phyloP scores from a whole-genome alignment of 139 green algal genomes.

The Ettlia oleoabundans region DNA sequence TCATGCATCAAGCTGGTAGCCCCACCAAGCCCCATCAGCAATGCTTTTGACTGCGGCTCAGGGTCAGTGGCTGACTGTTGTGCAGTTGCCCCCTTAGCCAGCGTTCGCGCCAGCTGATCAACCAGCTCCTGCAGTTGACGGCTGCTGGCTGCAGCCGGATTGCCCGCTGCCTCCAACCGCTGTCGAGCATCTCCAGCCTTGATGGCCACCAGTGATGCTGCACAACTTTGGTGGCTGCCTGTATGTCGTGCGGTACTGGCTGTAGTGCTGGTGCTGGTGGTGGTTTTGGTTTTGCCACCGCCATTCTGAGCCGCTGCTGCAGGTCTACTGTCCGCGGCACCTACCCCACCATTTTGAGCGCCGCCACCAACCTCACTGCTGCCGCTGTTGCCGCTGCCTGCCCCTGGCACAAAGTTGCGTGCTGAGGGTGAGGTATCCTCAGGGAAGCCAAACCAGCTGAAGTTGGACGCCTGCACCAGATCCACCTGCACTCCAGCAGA shows the following conservation, averaged over 20 bases:
- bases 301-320: no score
- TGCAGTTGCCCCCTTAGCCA: not conserved
- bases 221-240: no score
- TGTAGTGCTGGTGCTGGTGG: slow-evolving; percentile 36
- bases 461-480: slow-evolving; percentile 75
- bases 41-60: not conserved
- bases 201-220: not conserved
- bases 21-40: not conserved
- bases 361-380: not conserved
- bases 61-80: not conserved
- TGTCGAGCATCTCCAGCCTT: not conserved
- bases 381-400: slow-evolving; percentile 22
- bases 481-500: no score
- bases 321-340: not conserved
- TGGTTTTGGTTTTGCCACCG: not conserved
- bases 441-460: slow-evolving; percentile 88
- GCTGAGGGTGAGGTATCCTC: slow-evolving; percentile 72
- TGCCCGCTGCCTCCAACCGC: not conserved
- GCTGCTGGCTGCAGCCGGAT: not conserved
- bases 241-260: no score
- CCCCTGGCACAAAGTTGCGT: slow-evolving; percentile 72
- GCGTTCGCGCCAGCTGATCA: not conserved
- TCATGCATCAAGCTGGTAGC: no score
- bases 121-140: slow-evolving; percentile 16
- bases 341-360: not conserved